Conservation (phyloP, 2,329 filamentous ascomycete genomes). For the Ceratocystis papillata region DNA sequence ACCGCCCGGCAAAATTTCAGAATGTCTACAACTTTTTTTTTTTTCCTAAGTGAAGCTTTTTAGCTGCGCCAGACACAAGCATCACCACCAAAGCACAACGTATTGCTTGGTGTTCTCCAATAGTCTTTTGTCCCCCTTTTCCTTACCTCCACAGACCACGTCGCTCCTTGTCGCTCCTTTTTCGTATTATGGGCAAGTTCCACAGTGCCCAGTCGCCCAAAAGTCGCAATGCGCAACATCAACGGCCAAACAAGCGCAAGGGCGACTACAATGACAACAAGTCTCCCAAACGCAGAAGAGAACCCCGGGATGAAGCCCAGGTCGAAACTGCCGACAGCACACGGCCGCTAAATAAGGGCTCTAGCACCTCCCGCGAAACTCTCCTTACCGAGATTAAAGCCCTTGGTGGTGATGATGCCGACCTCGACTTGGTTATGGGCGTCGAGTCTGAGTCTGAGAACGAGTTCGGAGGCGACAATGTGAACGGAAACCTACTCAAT, state of each 20-base stretch:
- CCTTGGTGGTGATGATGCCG: conserved; percentile 54
- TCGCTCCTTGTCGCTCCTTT: neutral
- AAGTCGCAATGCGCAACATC: conserved; percentile 24
- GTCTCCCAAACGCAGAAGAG: conserved; percentile 18
- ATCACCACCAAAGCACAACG: neutral
- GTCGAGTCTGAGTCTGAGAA: conserved; percentile 36
- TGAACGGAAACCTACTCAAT: conserved; percentile 11
- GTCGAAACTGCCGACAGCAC: conserved; percentile 7
- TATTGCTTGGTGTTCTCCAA: neutral
- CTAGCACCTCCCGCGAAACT: conserved; percentile 27
- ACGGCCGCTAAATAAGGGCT: conserved; percentile 18
- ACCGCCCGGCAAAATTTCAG: conserved; percentile 24
- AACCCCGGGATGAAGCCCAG: neutral
- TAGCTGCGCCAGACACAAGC: conserved; percentile 3
- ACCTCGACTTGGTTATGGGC: conserved; percentile 50
- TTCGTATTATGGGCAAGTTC: conserved; percentile 22
- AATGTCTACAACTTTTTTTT: conserved; percentile 14
- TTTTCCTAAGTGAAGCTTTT: conserved; percentile 8
- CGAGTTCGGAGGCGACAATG: conserved; percentile 29
- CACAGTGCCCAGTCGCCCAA: conserved; percentile 25
- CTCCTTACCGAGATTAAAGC: conserved; percentile 54
- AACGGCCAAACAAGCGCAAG: conserved; percentile 24
- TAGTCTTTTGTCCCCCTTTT: neutral
- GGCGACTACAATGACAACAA: conserved; percentile 22
- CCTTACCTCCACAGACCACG: neutral